These are phyloP conservation scores for Fusarium newnesense DNA, from an alignment of 2,329 filamentous ascomycete genomes.

Conservation along the genomic window DNA sequence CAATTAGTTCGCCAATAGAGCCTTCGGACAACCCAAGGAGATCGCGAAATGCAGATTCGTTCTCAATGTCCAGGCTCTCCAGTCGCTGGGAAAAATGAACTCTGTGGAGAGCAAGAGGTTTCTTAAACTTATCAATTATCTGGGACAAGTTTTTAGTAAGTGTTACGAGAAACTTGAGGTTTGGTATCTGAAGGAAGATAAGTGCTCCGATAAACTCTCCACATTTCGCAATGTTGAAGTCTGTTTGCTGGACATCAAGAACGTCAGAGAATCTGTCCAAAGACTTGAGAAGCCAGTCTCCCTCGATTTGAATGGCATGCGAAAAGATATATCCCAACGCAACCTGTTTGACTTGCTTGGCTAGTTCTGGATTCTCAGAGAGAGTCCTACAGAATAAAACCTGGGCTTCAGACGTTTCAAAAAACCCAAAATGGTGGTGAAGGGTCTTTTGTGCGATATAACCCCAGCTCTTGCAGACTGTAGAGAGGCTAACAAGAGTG, in stretches of 20 bases:
- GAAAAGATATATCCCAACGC: neutral
- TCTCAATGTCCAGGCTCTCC: neutral
- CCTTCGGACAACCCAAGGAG: neutral
- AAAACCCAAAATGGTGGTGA: constrained; percentile 10
- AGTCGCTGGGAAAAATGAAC: neutral
- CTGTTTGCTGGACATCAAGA: neutral
- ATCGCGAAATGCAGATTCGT: neutral
- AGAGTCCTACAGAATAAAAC: neutral
- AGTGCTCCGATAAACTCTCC: neutral
- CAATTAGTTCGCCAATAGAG: neutral
- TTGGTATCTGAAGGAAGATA: neutral
- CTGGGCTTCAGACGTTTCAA: accelerated
- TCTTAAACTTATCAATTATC: neutral
- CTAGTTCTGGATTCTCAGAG: neutral
- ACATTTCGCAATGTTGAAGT: accelerated
- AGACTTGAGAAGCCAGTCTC: accelerated
- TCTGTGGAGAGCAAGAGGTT: neutral
- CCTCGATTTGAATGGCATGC: accelerated
- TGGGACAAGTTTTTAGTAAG: neutral
- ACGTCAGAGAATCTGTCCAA: neutral
- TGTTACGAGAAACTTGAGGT: neutral
- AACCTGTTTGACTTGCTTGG: neutral
- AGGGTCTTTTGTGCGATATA: constrained; percentile 7
- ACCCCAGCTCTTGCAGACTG: neutral
- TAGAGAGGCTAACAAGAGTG: neutral